A percentile compares a stretch with the other conserved stretches of the same genome.
Conservation (phyloP, 2,329 filamentous ascomycete species). For the Paramyrothecium roridum region DNA sequence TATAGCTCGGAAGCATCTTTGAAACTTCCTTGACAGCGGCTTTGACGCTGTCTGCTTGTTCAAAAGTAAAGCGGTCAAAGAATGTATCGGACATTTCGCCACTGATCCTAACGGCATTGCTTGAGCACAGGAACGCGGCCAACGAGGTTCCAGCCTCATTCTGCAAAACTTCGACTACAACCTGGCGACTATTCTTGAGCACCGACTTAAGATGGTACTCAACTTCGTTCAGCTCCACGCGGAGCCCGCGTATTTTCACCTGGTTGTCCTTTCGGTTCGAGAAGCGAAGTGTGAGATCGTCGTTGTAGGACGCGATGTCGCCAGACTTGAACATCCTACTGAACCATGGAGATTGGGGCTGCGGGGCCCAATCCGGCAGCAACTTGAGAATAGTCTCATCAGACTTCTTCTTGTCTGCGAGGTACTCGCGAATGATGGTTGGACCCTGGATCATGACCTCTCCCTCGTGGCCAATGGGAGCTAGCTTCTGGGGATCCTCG, state of each 20-base stretch:
- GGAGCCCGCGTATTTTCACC: constrained; percentile 20
- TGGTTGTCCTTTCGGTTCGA: neutral
- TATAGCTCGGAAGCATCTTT: constrained; percentile 10
- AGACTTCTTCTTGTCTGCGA: constrained; percentile 15
- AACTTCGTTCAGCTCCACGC: constrained; percentile 38
- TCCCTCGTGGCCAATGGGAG: constrained; percentile 9
- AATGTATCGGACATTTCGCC: neutral
- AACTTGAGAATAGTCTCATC: constrained; percentile 9
- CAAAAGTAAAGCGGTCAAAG: neutral
- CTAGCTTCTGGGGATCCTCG: constrained; percentile 9
- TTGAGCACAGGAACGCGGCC: neutral
- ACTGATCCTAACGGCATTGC: too few species aligned
- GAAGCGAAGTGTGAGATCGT: constrained; percentile 33
- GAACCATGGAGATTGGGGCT: neutral
- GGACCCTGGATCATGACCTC: constrained; percentile 15
- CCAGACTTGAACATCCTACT: constrained; percentile 11
- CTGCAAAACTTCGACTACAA: neutral
- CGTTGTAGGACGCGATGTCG: constrained; percentile 10
- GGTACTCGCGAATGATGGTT: constrained; percentile 17
- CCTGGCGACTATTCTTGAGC: neutral
- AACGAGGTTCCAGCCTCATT: neutral
- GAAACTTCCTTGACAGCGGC: neutral
- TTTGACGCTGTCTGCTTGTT: neutral
- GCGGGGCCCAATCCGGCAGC: constrained; percentile 13
- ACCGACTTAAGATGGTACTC: constrained; percentile 3